Base-by-base conservation (phyloP, 2,329 filamentous ascomycete genomes). In the Phaeosphaeriaceae sp. region DNA sequence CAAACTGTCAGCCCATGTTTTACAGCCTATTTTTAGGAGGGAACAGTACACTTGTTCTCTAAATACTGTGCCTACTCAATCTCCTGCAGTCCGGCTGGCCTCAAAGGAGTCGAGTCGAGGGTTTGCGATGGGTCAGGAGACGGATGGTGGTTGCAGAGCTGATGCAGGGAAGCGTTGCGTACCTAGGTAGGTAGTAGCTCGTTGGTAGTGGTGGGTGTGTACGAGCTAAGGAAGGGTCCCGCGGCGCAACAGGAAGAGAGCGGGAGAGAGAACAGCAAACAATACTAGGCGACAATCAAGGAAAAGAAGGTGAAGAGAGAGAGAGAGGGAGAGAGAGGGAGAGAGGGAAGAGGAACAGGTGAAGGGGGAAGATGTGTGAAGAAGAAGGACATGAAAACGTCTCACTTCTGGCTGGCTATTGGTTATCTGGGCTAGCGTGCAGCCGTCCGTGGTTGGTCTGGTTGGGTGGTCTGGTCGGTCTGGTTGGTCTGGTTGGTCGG, bases 51-150 rank as follows among this genome's bases (percentile, higher is more conserved):
- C 39, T 43, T 35, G 20, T 17, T 32, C 9, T 40, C 28, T 38
- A 48, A 32, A 44, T 38, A 50, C 42, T 48, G 6, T 21, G 39
- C 51, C 48, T 51, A 47, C 53, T 55, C 54, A 50, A 44, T 54
- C 60, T 65, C 63, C 63, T 66, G 63, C 63, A 66, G 63, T 61
- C 57, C 62, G 61, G 61, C 63, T 66, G 63, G 61, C 63, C 63
- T 66, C 63, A 66, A 66, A 66, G 63, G 63, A 65, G 54, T 42
- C 43, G 43, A 49, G 58, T 56, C 52, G 50, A 48, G 54, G 30
- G 48, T 26, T 21, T 56, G 52, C 52, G 51, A 41, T 23, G 38
- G 38, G 53, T 55, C 56, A 60, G 60, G 54, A 39, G 61, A 56
- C 40, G 4, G 48, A 29, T 42, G 29, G 54, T 21, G 13, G 36